Percentiles rank a stretch among this genome's conserved stretches.
phyloP scores from a whole-genome alignment of 2,329 filamentous ascomycete species.

The Colletotrichum neosansevieriae region DNA sequence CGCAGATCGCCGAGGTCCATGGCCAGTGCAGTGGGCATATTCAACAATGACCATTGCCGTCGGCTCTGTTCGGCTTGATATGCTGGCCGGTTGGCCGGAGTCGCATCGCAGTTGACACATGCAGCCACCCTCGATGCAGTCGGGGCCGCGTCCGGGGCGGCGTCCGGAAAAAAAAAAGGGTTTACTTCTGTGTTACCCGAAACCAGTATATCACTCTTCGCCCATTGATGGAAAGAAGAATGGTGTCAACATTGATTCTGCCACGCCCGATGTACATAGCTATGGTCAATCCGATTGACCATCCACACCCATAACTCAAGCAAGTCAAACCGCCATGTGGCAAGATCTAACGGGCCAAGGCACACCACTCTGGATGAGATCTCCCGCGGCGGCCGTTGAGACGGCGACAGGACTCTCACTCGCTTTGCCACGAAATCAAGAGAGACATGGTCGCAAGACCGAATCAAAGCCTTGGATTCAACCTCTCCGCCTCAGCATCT shows the following conservation, averaged over 20 bases:
- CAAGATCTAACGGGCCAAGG: constrained; percentile 5
- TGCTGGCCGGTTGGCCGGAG: constrained; percentile 8
- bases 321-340: constrained; percentile 19
- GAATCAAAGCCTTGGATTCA: too few species aligned
- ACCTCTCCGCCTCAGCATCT: too few species aligned
- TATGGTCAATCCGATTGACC: too few species aligned
- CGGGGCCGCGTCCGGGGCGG: not conserved
- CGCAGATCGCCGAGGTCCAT: not conserved
- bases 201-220: too few species aligned
- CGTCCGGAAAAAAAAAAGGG: too few species aligned
- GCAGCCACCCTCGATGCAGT: constrained; percentile 29
- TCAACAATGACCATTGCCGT: too few species aligned
- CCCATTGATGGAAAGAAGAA: not conserved
- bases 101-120: constrained; percentile 32
- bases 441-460: not conserved
- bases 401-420: not conserved
- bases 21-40: not conserved
- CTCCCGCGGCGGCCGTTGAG: constrained; percentile 2
- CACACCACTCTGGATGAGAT: not conserved
- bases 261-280: too few species aligned
- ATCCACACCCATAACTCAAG: too few species aligned
- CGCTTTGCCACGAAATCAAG: not conserved
- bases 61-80: not conserved
- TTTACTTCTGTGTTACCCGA: not conserved
- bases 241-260: too few species aligned